These are phyloP conservation scores for Clarireedia paspali DNA, from an alignment of 2,329 filamentous ascomycete genomes.

Conservation along the genomic window DNA sequence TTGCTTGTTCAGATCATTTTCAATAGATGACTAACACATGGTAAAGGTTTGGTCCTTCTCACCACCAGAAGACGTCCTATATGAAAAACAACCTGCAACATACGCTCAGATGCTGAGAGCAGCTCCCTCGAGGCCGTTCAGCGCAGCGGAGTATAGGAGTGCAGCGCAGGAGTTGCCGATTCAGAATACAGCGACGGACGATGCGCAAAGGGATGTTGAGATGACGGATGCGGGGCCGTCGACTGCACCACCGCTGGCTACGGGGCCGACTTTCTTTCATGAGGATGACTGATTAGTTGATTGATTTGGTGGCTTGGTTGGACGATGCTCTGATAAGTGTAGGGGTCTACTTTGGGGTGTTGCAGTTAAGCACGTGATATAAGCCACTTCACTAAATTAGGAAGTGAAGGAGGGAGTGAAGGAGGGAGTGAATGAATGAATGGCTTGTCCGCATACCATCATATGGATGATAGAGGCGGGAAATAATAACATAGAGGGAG, in stretches of 20 bases:
- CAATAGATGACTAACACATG: conserved; percentile 25
- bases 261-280: conserved; percentile 27
- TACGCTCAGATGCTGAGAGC: conserved; percentile 22
- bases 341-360: background rate
- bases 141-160: conserved; percentile 26
- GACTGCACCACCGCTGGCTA: conserved; percentile 24
- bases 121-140: conserved; percentile 23
- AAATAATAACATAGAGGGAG: background rate
- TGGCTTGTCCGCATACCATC: background rate
- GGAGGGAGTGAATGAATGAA: background rate
- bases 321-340: background rate
- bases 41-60: conserved; percentile 88
- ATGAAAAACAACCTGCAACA: conserved; percentile 30
- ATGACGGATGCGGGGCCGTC: conserved; percentile 26
- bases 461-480: background rate
- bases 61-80: conserved; percentile 63
- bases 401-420: too few relatives aligned
- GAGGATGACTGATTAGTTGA: conserved; percentile 17
- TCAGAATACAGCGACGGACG: conserved; percentile 10
- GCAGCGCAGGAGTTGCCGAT: conserved; percentile 20
- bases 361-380: background rate
- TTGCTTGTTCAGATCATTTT: background rate
- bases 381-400: background rate
- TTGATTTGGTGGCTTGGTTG: background rate
- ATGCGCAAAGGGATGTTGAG: conserved; percentile 22